A percentile compares a stretch with the other conserved stretches of the same genome.
phyloP scores from a whole-genome alignment of 371 early-diverging fungal genomes.

The Sporodiniella umbellata region DNA sequence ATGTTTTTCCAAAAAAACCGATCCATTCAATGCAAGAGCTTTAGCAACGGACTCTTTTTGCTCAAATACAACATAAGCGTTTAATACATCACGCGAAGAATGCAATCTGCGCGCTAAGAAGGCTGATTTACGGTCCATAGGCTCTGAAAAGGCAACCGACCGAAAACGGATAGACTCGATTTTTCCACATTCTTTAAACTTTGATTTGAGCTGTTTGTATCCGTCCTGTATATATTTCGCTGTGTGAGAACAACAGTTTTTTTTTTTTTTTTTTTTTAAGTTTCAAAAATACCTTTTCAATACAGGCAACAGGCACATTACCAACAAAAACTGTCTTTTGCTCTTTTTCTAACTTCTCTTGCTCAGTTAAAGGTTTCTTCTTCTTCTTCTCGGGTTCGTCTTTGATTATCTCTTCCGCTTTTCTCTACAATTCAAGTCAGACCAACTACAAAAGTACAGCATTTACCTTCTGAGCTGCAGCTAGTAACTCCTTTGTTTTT shows the following conservation, averaged over 20 bases:
- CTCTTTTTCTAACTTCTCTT: conserved; percentile 51
- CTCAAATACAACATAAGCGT: conserved; percentile 86
- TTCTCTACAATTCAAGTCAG: conserved; percentile 12
- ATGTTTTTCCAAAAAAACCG: conserved; percentile 82
- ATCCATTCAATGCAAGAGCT: conserved; percentile 72
- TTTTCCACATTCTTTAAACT: conserved; percentile 70
- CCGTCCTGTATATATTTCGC: conserved; percentile 30
- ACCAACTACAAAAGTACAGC: conserved; percentile 14
- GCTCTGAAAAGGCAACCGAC: conserved; percentile 75
- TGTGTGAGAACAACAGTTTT: too few species aligned
- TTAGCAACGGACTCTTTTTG: conserved; percentile 58
- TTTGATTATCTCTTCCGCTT: conserved; percentile 12
- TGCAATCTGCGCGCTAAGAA: conserved; percentile 78
- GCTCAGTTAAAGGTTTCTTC: conserved; percentile 20
- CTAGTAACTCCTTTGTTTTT: conserved; percentile 26
- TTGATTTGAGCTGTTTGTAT: conserved; percentile 56
- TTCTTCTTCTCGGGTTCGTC: conserved; percentile 20
- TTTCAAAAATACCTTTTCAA: conserved; percentile 66
- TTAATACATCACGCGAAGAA: conserved; percentile 75
- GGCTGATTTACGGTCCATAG: conserved; percentile 69
- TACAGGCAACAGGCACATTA: conserved; percentile 66
- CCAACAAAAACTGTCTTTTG: conserved; percentile 80
- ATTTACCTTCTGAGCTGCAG: conserved; percentile 25
- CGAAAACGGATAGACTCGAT: conserved; percentile 89
- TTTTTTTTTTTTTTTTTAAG: too few species aligned